Percentiles rank a stretch among this genome's conserved stretches.
These are phyloP conservation scores for Conoideocrella luteorostrata DNA, from an alignment of 2,329 filamentous ascomycete genomes.

Conservation along the genomic window DNA sequence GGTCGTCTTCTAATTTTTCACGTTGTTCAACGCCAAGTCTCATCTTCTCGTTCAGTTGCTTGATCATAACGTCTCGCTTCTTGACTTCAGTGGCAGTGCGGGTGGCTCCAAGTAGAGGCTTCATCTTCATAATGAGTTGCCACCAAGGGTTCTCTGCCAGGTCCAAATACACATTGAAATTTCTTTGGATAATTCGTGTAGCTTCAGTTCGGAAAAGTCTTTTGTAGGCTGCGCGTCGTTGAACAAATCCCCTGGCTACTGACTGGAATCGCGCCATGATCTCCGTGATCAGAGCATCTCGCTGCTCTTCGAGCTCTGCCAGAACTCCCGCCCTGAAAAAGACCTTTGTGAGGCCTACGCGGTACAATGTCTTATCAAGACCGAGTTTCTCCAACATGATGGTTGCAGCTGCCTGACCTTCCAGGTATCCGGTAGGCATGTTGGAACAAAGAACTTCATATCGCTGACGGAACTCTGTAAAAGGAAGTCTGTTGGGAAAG, in stretches of 20 bases:
- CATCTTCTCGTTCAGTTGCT: slow-evolving; percentile 79
- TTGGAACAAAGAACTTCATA: slow-evolving; percentile 90
- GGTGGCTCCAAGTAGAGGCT: slow-evolving; percentile 85
- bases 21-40: slow-evolving; percentile 66
- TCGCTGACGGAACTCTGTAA: slow-evolving; percentile 88
- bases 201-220: slow-evolving; percentile 91
- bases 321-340: slow-evolving; percentile 96
- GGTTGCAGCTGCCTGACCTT: slow-evolving; percentile 77
- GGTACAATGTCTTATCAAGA: slow-evolving; percentile 79
- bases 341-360: slow-evolving; percentile 92
- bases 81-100: slow-evolving; percentile 90
- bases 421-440: slow-evolving; percentile 85
- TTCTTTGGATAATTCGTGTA: slow-evolving; percentile 87
- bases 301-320: slow-evolving; percentile 92
- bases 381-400: slow-evolving; percentile 86
- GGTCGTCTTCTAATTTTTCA: slow-evolving; percentile 81
- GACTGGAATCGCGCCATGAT: slow-evolving; percentile 95
- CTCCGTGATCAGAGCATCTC: slow-evolving; percentile 84
- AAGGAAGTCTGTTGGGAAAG: slow-evolving; percentile 88
- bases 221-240: slow-evolving; percentile 85
- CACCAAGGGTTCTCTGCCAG: slow-evolving; percentile 95
- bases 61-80: slow-evolving; percentile 89
- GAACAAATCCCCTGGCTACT: slow-evolving; percentile 80
- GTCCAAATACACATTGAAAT: slow-evolving; percentile 86
- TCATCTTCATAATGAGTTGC: slow-evolving; percentile 91